Evolutionary conservation across 805 yeast species (phyloP).

Genomic region (Brettanomyces naardenensis): DNA sequence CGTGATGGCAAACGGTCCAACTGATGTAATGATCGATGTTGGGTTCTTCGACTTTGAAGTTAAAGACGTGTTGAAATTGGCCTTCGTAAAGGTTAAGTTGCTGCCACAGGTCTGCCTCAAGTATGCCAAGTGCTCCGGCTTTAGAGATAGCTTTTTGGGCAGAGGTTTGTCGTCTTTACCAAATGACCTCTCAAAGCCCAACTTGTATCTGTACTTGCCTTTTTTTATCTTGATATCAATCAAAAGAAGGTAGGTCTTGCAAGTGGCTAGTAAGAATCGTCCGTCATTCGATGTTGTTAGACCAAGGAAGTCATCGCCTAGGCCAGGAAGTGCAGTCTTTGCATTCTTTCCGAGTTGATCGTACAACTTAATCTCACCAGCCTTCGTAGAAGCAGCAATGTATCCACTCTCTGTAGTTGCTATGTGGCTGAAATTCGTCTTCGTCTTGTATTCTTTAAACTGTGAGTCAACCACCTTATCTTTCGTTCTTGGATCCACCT

Average conservation of each 20-base stretch:
- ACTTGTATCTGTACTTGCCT: conserved; percentile 49
- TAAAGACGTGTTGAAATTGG: conserved; percentile 70
- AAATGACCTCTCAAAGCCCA: conserved; percentile 62
- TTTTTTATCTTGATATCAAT: conserved; percentile 58
- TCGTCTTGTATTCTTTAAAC: conserved; percentile 46
- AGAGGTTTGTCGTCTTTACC: conserved; percentile 58
- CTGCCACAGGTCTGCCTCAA: conserved; percentile 44
- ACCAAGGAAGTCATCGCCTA: conserved; percentile 68
- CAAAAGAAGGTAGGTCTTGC: conserved; percentile 60
- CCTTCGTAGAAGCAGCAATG: conserved; percentile 66
- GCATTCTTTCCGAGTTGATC: conserved; percentile 70
- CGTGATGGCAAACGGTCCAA: conserved; percentile 75
- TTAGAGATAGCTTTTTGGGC: conserved; percentile 58
- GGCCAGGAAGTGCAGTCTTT: conserved; percentile 70
- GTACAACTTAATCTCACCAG: conserved; percentile 71
- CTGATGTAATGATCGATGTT: conserved; percentile 64
- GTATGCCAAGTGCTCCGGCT: conserved; percentile 65
- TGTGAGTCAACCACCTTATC: conserved; percentile 53
- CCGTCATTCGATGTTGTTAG: conserved; percentile 75
- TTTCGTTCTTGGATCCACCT: conserved; percentile 72
- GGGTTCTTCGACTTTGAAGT: conserved; percentile 41
- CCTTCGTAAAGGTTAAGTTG: conserved; percentile 56
- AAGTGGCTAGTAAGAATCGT: conserved; percentile 74
- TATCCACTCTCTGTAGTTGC: conserved; percentile 69
- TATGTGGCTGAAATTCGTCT: conserved; percentile 47